Evolutionary conservation across 2,329 filamentous ascomycete genomes (phyloP).

Genomic region (Penicillium palitans): DNA sequence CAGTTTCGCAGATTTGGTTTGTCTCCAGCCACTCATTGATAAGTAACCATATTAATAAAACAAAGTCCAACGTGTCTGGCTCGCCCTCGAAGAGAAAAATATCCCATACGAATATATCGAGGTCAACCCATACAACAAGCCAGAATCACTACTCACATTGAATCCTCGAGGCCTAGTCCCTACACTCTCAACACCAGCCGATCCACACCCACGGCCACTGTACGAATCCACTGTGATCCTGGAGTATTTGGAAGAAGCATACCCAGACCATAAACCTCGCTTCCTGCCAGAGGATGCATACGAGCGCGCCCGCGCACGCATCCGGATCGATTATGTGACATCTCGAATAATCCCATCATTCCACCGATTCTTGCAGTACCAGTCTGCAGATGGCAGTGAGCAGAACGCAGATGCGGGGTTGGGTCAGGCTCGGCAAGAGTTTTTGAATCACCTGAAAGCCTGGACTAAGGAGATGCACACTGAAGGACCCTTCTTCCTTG

Average conservation of each 20-base stretch:
- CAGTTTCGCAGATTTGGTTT: slow-evolving; percentile 35
- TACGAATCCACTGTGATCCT: slow-evolving; percentile 73
- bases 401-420: slow-evolving; percentile 40
- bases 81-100: slow-evolving; percentile 70
- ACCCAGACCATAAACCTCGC: slow-evolving; percentile 50
- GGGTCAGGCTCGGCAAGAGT: slow-evolving; percentile 57
- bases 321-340: slow-evolving; percentile 74
- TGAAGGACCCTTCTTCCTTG: slow-evolving; percentile 67
- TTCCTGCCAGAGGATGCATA: slow-evolving; percentile 65
- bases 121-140: slow-evolving; percentile 77
- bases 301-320: slow-evolving; percentile 62
- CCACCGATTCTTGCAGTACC: slow-evolving; percentile 60
- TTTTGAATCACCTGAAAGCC: slow-evolving; percentile 59
- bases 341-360: slow-evolving; percentile 68
- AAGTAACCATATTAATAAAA: slow-evolving; percentile 6
- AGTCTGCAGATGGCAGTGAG: slow-evolving; percentile 34
- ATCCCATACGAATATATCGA: slow-evolving; percentile 75
- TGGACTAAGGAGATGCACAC: slow-evolving; percentile 63
- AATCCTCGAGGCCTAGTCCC: slow-evolving; percentile 77
- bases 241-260: slow-evolving; percentile 75
- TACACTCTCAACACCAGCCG: slow-evolving; percentile 53
- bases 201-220: slow-evolving; percentile 54
- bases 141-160: slow-evolving; percentile 64
- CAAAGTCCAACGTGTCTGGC: slow-evolving; percentile 67
- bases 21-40: background rate